phyloP scores from a whole-genome alignment of 2,329 filamentous ascomycete genomes.

The Fusarium acutatum region DNA sequence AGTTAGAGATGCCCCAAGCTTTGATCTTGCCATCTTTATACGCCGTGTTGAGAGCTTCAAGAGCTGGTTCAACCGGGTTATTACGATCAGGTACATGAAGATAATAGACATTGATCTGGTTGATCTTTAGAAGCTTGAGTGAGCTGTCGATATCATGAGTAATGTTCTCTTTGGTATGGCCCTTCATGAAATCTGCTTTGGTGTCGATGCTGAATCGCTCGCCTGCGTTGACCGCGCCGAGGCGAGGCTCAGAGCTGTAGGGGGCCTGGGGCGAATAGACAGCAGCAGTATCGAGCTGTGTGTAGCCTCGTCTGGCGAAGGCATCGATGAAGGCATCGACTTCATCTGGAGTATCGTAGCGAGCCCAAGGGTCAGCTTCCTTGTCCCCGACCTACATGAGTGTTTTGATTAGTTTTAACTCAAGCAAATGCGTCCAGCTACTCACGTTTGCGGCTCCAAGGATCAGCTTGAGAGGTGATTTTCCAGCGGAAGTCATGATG shows the following conservation, averaged over 20 bases:
- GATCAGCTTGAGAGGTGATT: constrained; percentile 23
- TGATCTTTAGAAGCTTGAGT: constrained; percentile 40
- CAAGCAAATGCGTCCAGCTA: fast-evolving
- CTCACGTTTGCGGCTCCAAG: constrained; percentile 28
- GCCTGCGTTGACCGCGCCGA: constrained; percentile 42
- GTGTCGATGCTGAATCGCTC: constrained; percentile 47
- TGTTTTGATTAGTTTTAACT: neutral
- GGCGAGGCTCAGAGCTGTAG: constrained; percentile 42
- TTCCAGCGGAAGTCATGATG: neutral
- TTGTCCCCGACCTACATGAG: constrained; percentile 33
- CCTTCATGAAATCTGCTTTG: constrained; percentile 45
- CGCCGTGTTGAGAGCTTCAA: constrained; percentile 52
- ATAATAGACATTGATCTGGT: constrained; percentile 34
- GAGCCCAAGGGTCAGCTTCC: constrained; percentile 29
- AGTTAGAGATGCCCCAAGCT: constrained; percentile 58
- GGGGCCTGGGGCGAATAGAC: constrained; percentile 42
- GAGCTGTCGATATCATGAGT: constrained; percentile 44
- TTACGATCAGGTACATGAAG: constrained; percentile 47
- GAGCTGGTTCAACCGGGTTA: constrained; percentile 52
- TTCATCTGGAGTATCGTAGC: constrained; percentile 39
- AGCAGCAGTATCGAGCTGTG: constrained; percentile 46
- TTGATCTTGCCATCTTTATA: constrained; percentile 54
- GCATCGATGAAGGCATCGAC: constrained; percentile 33
- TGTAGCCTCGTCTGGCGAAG: constrained; percentile 39
- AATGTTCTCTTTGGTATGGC: constrained; percentile 43